Conservation (phyloP, 1,284 basidiomycete genomes). For the Malassezia japonica region DNA sequence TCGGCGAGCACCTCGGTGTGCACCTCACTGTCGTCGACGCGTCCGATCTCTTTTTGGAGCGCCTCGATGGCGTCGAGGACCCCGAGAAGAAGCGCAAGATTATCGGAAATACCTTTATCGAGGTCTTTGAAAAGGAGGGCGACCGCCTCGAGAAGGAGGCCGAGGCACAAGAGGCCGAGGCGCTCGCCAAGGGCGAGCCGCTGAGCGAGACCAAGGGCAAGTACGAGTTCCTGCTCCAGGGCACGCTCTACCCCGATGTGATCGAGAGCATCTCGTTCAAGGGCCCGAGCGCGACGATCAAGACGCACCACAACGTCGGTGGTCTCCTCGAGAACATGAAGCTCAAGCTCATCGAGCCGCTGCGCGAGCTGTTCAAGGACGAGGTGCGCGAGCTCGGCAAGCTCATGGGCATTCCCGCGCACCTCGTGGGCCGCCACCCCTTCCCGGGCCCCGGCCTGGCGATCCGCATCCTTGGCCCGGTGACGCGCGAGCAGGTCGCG, state of each 20-base stretch:
- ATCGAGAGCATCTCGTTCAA: constrained; percentile 99
- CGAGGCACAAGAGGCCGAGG: constrained; percentile 59
- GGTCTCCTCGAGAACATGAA: constrained; percentile 96
- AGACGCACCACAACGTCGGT: constrained; percentile 99
- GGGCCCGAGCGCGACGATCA: constrained; percentile 96
- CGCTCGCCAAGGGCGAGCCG: constrained; percentile 52
- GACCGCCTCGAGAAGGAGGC: constrained; percentile 77
- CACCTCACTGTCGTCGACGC: constrained; percentile 94
- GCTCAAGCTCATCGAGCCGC: constrained; percentile 93
- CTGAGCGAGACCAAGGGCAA: constrained; percentile 55
- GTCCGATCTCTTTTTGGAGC: constrained; percentile 82
- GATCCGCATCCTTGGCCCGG: constrained; percentile 93
- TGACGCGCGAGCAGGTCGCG: constrained; percentile 82
- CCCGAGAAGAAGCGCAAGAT: constrained; percentile 97
- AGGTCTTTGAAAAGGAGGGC: constrained; percentile 90
- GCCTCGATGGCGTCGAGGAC: constrained; percentile 81
- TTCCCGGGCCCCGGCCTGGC: constrained; percentile 98
- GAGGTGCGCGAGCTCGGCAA: constrained; percentile 90
- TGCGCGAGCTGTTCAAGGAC: constrained; percentile 97
- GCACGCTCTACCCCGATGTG: constrained; percentile 98
- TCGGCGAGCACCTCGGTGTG: constrained; percentile 84
- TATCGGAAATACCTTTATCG: constrained; percentile 98
- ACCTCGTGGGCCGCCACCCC: constrained; percentile 92
- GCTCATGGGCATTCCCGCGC: constrained; percentile 79
- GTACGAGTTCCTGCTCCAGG: constrained; percentile 93